Evolutionary conservation across 176 grass and related monocot genomes (phyloP).

Genomic region (Bothriochloa decipiens): DNA sequence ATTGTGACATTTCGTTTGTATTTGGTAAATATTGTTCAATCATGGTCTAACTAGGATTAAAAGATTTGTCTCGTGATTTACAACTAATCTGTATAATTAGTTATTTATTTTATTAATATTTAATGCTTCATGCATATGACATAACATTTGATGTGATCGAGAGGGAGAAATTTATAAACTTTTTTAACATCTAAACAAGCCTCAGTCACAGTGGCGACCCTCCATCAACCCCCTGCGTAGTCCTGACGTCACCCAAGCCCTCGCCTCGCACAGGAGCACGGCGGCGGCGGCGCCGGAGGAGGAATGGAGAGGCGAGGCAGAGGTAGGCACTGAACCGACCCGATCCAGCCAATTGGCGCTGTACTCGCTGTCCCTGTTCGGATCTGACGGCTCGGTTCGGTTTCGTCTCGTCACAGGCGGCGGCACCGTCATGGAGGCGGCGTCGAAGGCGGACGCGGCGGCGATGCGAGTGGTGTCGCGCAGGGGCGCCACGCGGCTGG

Average conservation of each 20-base stretch:
- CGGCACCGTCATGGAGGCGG: slow-evolving; percentile 26
- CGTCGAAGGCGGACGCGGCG: slow-evolving; percentile 37
- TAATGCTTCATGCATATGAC: no score
- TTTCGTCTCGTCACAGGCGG: slow-evolving; percentile 10
- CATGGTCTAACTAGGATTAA: no score
- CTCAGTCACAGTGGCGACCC: no score
- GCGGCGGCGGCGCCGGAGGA: not conserved
- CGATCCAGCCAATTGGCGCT: not conserved
- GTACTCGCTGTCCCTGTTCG: not conserved
- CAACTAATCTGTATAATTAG: no score
- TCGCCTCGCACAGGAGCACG: not conserved
- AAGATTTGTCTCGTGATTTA: no score
- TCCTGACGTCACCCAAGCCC: slow-evolving; percentile 22
- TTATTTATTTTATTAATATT: no score
- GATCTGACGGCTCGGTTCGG: not conserved
- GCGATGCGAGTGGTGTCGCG: slow-evolving; percentile 57
- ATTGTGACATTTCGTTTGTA: no score
- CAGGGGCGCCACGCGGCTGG: slow-evolving; percentile 67
- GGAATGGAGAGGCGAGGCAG: slow-evolving; percentile 51
- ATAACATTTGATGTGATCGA: no score
- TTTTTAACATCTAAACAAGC: no score
- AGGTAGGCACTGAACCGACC: slow-evolving; percentile 36
- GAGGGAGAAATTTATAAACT: no score
- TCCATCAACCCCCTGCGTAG: not conserved
- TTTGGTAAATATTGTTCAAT: no score